Conservation (phyloP, 805 yeast species). For the Yamadazyma laniorum region DNA sequence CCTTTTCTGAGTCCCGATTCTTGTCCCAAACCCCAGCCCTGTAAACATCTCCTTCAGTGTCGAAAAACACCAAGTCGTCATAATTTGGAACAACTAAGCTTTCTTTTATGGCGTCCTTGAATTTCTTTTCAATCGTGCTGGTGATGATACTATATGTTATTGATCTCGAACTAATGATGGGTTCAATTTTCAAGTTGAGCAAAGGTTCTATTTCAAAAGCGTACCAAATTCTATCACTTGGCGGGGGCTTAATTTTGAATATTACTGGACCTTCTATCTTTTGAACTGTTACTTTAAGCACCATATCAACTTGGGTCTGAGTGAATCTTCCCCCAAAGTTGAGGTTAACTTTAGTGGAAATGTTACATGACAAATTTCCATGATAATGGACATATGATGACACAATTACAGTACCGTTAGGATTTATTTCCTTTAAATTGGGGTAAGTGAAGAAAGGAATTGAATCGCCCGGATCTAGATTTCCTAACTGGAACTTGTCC, state of each 20-base stretch:
- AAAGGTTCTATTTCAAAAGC: slow-evolving; percentile 78
- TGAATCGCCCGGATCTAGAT: slow-evolving; percentile 71
- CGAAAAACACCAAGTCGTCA: slow-evolving; percentile 80
- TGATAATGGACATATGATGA: slow-evolving; percentile 62
- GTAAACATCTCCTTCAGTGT: slow-evolving; percentile 65
- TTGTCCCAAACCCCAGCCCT: slow-evolving; percentile 94
- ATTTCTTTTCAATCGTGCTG: slow-evolving; percentile 70
- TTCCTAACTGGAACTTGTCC: slow-evolving; percentile 74
- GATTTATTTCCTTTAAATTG: slow-evolving; percentile 60
- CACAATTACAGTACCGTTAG: slow-evolving; percentile 73
- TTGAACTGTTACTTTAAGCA: slow-evolving; percentile 65
- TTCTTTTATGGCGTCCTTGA: slow-evolving; percentile 75
- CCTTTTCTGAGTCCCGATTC: neutral
- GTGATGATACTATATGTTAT: slow-evolving; percentile 77
- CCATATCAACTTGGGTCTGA: slow-evolving; percentile 71
- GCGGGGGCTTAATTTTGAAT: slow-evolving; percentile 79
- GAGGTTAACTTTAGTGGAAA: slow-evolving; percentile 77
- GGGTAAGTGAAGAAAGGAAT: slow-evolving; percentile 83
- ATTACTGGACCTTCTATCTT: slow-evolving; percentile 72
- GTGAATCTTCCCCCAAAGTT: slow-evolving; percentile 69
- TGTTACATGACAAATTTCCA: slow-evolving; percentile 73
- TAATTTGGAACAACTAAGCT: slow-evolving; percentile 81
- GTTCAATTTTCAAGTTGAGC: slow-evolving; percentile 76
- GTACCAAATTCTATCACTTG: slow-evolving; percentile 89
- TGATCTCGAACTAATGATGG: slow-evolving; percentile 84